phyloP scores from a whole-genome alignment of 345 rosid species.

The Garcia nutans region DNA sequence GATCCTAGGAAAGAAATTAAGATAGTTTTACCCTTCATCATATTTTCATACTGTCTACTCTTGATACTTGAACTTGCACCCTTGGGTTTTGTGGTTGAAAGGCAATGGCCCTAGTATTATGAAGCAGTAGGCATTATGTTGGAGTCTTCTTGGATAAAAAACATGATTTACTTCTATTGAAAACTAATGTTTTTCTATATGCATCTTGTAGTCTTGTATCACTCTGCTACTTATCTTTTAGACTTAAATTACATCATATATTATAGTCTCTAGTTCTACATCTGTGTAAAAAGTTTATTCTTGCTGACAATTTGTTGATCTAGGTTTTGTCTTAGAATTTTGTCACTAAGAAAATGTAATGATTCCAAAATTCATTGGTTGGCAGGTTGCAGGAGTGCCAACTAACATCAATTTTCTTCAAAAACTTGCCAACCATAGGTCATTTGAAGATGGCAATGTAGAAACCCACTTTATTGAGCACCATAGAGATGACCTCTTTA shows the following conservation, averaged over 20 bases:
- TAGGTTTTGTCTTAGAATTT: slow-evolving; percentile 5
- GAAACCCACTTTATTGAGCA: slow-evolving; percentile 96
- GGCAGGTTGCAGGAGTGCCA: slow-evolving; percentile 93
- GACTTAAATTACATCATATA: not conserved
- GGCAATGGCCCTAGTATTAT: not conserved
- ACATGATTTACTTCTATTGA: not conserved
- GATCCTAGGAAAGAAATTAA: not conserved
- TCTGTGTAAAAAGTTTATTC: not conserved
- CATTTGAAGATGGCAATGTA: slow-evolving; percentile 72
- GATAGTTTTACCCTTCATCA: not conserved
- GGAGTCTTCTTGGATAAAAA: not conserved
- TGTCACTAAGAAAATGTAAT: slow-evolving; percentile 2
- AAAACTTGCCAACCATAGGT: slow-evolving; percentile 70
- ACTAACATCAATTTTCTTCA: slow-evolving; percentile 81
- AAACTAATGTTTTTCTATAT: not conserved
- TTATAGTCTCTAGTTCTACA: too few relatives aligned
- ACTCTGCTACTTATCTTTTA: not conserved
- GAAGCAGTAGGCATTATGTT: not conserved
- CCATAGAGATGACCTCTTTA: slow-evolving; percentile 67
- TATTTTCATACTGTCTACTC: not conserved
- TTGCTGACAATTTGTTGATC: not conserved
- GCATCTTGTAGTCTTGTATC: not conserved
- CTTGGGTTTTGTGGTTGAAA: not conserved
- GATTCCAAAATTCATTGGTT: slow-evolving; percentile 23
- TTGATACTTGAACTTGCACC: not conserved